These are phyloP conservation scores for Puccinellia tenuiflora DNA, from an alignment of 176 grass and related monocot genomes.

Conservation along the genomic window DNA sequence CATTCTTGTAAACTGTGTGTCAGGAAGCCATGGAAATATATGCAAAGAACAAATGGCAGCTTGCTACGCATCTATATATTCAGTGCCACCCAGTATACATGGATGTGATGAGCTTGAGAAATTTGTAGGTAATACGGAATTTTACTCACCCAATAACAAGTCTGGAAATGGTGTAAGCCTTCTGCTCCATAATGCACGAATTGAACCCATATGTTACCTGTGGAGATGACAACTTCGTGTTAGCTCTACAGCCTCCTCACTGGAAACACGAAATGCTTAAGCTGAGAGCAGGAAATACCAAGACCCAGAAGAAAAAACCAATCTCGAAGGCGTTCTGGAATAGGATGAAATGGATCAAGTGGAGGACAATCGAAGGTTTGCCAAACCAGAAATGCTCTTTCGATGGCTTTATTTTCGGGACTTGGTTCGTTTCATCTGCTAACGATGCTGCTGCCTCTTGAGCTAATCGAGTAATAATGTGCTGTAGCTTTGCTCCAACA, in stretches of 20 bases:
- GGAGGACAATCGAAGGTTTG: slow-evolving; percentile 52
- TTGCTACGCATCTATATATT: background rate
- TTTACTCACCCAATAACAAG: slow-evolving; percentile 61
- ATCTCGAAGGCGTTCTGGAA: slow-evolving; percentile 98
- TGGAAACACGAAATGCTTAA: background rate
- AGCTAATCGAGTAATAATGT: slow-evolving; percentile 70
- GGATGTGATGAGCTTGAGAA: background rate
- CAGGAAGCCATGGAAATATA: background rate
- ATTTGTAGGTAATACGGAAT: background rate
- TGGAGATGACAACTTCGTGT: background rate
- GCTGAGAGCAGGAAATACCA: slow-evolving; percentile 32
- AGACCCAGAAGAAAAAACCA: slow-evolving; percentile 76
- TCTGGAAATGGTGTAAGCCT: slow-evolving; percentile 56
- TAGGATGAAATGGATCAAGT: slow-evolving; percentile 89
- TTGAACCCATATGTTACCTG: slow-evolving; percentile 69
- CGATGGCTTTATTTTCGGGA: slow-evolving; percentile 46
- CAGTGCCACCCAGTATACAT: background rate
- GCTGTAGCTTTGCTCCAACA: slow-evolving; percentile 80
- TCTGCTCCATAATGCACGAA: slow-evolving; percentile 76
- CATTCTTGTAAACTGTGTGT: background rate
- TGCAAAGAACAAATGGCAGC: background rate
- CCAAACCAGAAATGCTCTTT: slow-evolving; percentile 82
- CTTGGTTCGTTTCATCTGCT: background rate
- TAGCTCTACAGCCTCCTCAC: background rate
- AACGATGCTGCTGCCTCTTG: slow-evolving; percentile 42